Evolutionary conservation across 2,329 filamentous ascomycete genomes (phyloP).

Genomic region (Colletotrichum incanum): DNA sequence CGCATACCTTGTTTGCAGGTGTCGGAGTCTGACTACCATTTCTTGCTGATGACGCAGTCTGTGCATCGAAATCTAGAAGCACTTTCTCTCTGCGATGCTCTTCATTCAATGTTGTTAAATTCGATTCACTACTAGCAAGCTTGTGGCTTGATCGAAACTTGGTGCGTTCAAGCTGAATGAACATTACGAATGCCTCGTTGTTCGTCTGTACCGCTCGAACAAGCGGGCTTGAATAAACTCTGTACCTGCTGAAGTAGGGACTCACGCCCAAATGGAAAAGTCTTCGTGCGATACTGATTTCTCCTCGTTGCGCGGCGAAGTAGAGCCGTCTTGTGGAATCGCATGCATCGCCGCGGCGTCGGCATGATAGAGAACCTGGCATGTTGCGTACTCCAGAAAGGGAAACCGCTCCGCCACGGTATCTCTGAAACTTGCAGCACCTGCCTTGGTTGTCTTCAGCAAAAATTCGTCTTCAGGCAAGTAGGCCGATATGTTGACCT

Average conservation of each 20-base stretch:
- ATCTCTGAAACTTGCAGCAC: not conserved
- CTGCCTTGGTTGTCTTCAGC: not conserved
- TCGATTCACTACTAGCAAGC: no score
- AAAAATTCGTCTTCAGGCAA: not conserved
- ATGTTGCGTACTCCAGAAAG: slow-evolving; percentile 15
- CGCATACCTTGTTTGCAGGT: no score
- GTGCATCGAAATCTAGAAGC: no score
- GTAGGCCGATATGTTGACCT: not conserved
- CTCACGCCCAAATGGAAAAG: not conserved
- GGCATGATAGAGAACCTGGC: not conserved
- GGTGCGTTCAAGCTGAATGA: not conserved
- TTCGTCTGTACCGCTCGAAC: not conserved
- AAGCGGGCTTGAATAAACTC: not conserved
- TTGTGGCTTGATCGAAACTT: no score
- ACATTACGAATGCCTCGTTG: fast-evolving
- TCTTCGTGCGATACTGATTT: fast-evolving
- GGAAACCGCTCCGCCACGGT: not conserved
- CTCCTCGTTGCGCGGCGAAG: not conserved
- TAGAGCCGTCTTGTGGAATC: not conserved
- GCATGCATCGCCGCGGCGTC: not conserved
- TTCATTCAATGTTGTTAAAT: no score
- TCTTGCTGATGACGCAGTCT: no score
- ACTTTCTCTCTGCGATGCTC: no score
- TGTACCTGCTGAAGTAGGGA: fast-evolving
- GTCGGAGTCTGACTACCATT: no score